Conservation (phyloP, 176 grass and related monocot genomes). For the Pharus latifolius region DNA sequence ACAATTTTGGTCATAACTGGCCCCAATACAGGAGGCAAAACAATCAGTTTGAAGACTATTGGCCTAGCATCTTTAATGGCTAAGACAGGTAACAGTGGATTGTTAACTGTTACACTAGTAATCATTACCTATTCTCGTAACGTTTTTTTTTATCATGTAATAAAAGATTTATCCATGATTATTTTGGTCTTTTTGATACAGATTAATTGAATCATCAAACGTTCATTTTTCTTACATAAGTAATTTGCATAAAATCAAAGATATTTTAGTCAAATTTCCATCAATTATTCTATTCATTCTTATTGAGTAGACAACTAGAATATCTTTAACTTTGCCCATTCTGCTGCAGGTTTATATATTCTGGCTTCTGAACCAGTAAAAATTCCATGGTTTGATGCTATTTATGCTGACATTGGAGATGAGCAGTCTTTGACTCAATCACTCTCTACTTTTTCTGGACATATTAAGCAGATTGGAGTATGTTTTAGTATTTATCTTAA, state of each 20-base stretch:
- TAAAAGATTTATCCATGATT: background rate
- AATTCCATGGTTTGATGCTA: slow-evolving; percentile 77
- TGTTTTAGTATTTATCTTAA: slow-evolving; percentile 18
- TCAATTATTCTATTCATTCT: background rate
- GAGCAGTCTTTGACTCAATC: slow-evolving; percentile 78
- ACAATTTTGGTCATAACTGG: slow-evolving; percentile 72
- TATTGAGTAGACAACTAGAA: background rate
- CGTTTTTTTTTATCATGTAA: background rate
- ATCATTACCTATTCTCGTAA: background rate
- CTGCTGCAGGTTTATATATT: slow-evolving; percentile 60
- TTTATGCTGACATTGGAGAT: slow-evolving; percentile 84
- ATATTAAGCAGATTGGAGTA: slow-evolving; percentile 72
- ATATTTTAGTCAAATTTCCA: background rate
- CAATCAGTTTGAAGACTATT: slow-evolving; percentile 80
- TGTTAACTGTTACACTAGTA: background rate
- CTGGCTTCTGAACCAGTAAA: slow-evolving; percentile 74
- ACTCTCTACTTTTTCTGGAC: slow-evolving; percentile 78
- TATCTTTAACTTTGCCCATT: slow-evolving; percentile 16
- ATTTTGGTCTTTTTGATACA: background rate
- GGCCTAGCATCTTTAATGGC: slow-evolving; percentile 74
- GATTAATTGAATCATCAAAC: background rate
- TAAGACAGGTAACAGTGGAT: slow-evolving; percentile 45
- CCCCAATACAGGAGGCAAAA: slow-evolving; percentile 81
- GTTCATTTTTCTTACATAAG: background rate
- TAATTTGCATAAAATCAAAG: background rate